Base-by-base conservation (phyloP, 108 stramenopile species). In the Cylindrotheca fusiformis region DNA sequence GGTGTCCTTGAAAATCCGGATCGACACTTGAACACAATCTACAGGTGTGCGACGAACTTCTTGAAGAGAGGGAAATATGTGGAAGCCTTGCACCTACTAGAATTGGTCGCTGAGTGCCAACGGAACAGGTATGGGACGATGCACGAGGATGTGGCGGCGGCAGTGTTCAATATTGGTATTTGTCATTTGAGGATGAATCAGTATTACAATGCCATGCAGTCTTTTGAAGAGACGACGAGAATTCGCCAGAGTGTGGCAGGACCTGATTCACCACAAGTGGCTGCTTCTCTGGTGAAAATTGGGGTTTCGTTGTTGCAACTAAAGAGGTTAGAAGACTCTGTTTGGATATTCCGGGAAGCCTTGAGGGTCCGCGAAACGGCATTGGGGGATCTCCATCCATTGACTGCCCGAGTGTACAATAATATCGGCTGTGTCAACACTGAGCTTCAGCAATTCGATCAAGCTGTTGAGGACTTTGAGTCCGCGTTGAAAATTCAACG, bases 341-440 rank as follows among this genome's bases (percentile, higher is more conserved):
- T 82, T 17, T 62, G 68, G 67, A 63, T 60, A 32, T 86, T 82
- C 53, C 69, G 68, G 2, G 81, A 82, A n/a, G 81, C 85, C 2
- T 64, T 82, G 19, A 59, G 68, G 8, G 67, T 86, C 12, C 78
- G 81, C 1, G 65, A 72, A 47, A 56, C 60, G 19, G 56, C 73
- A n/a, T 62, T 86, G 6, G 85, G 80, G 0, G 56, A 65, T 4
- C 56, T 77, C 3, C 80, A 81, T 58, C 79, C 79, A 20, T 69
- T 75, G 32, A 68, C 62, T 44, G 78, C 80, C 2, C 60, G 72
- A 1, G 74, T 79, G 50, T 77, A 79, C 57, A 85, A 85, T 54
- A 85, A 85, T 49, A 85, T 85, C 60, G 84, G 77, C 10, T 85
- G 80, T 52, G 78, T 79, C 10, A 69, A 85, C 68, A 75, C 79